Conservation (phyloP, 768 basidiomycete species). For the Tulasnella sp. region DNA sequence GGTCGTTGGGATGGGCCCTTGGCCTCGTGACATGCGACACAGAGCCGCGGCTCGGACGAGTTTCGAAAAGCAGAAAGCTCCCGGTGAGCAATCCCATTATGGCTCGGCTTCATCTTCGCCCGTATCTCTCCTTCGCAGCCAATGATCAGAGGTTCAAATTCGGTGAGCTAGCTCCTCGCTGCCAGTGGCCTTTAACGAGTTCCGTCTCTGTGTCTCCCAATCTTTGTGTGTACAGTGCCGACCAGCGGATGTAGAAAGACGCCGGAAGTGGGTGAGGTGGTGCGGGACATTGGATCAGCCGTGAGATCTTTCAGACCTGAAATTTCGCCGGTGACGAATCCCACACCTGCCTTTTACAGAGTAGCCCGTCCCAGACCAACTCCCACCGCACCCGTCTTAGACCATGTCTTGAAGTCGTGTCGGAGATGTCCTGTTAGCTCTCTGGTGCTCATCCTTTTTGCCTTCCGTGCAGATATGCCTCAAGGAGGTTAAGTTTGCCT, state of each 20-base stretch:
- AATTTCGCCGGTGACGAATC: neutral
- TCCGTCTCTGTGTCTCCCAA: neutral
- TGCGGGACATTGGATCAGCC: neutral
- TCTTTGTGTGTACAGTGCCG: neutral
- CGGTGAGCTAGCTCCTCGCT: neutral
- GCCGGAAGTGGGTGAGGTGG: neutral
- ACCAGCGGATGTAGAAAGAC: neutral
- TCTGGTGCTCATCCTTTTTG: neutral
- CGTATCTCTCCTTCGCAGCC: neutral
- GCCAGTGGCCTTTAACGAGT: neutral
- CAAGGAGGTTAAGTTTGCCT: neutral
- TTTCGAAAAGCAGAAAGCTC: neutral
- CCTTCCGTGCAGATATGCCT: neutral
- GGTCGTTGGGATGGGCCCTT: neutral
- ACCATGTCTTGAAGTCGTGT: neutral
- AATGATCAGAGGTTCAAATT: neutral
- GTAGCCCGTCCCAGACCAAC: neutral
- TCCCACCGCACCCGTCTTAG: neutral
- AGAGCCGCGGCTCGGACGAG: neutral
- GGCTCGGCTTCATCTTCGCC: neutral
- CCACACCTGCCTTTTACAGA: neutral
- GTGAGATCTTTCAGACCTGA: neutral
- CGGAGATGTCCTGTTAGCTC: neutral
- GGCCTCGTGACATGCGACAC: neutral
- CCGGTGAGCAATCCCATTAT: neutral